phyloP scores from a whole-genome alignment of 169 alveolate genomes.

The Plasmodium gonderi region DNA sequence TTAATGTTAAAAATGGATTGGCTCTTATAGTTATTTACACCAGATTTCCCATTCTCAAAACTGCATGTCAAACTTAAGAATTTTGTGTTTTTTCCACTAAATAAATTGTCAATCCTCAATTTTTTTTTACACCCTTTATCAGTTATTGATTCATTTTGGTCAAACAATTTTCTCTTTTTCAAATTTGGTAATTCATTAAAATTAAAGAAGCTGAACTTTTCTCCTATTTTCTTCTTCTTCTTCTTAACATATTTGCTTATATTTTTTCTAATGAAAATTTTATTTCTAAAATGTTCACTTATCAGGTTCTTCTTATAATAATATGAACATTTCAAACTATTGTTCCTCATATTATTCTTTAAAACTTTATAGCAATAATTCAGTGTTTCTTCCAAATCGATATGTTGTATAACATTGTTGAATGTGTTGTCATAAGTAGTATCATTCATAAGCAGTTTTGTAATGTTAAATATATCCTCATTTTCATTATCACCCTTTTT shows the following conservation, averaged over 20 bases:
- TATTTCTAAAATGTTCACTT: neutral
- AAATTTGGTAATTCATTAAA: slow-evolving; percentile 11
- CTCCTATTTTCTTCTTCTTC: neutral
- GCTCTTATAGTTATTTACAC: neutral
- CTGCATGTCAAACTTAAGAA: neutral
- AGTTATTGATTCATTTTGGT: neutral
- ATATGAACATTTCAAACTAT: slow-evolving; percentile 23
- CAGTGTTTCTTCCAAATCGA: slow-evolving; percentile 54
- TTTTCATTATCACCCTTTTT: neutral
- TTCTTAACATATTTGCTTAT: neutral
- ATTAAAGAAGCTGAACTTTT: slow-evolving; percentile 9
- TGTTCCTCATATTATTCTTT: slow-evolving; percentile 11
- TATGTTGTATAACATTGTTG: slow-evolving; percentile 21
- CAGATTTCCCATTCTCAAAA: neutral
- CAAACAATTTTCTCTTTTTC: slow-evolving; percentile 7
- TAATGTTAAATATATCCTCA: neutral
- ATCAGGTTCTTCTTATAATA: slow-evolving; percentile 1
- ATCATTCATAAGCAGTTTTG: neutral
- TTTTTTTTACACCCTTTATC: neutral
- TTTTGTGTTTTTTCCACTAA: neutral
- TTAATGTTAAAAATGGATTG: neutral
- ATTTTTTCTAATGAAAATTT: slow-evolving; percentile 1
- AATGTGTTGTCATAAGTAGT: neutral
- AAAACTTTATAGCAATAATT: slow-evolving; percentile 69
- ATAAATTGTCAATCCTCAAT: neutral